Evolutionary conservation across 257 asterid species (phyloP).

Genomic region (Solanum chaucha): DNA sequence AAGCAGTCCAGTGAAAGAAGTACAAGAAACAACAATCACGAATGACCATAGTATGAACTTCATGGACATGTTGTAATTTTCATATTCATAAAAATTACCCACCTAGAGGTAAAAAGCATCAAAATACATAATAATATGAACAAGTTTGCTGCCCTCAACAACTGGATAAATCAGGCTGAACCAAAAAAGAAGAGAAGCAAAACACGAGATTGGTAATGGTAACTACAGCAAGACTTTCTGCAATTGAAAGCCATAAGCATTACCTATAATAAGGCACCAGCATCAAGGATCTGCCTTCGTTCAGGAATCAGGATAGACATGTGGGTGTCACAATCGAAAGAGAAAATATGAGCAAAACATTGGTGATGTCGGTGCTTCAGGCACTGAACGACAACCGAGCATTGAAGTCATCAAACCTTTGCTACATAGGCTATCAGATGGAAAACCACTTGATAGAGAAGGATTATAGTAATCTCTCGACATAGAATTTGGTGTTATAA

Average conservation of each 20-base stretch:
- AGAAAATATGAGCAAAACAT: constrained; percentile 92
- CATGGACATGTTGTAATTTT: neutral
- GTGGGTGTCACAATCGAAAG: constrained; percentile 81
- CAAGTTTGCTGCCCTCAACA: neutral
- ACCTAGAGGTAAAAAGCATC: neutral
- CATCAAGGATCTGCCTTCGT: constrained; percentile 71
- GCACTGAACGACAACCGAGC: constrained; percentile 71
- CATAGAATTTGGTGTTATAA: no score
- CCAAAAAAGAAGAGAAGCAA: neutral
- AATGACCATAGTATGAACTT: neutral
- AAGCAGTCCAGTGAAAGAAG: neutral
- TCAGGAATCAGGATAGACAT: constrained; percentile 59
- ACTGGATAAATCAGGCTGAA: neutral
- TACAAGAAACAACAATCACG: neutral
- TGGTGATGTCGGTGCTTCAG: constrained; percentile 89
- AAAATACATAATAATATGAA: neutral
- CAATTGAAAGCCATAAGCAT: neutral
- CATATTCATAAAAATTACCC: neutral
- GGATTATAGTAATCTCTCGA: no score
- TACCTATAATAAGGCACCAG: neutral
- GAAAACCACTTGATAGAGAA: neutral
- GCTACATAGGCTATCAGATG: constrained; percentile 31
- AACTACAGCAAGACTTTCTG: neutral
- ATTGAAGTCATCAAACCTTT: constrained; percentile 12
- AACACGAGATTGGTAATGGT: neutral